Evolutionary conservation across 352 stramenopile species (phyloP), one percentile per base, ranked within the genome.

Genomic region (Globisporangium paddicum): DNA sequence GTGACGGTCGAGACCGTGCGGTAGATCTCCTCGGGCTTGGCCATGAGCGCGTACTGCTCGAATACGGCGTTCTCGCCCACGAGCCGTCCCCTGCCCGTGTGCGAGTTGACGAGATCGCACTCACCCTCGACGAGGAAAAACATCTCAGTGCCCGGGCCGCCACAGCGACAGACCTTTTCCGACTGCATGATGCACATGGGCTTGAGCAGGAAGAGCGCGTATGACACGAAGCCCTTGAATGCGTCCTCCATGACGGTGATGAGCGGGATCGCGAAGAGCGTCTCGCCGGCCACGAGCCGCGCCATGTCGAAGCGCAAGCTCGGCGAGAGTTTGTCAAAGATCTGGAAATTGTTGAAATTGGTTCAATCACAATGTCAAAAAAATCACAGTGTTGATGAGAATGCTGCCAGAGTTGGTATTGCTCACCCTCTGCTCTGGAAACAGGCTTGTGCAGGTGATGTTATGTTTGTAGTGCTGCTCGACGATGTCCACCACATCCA

Each of bases 211-310:
- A 95, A 95, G 13, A 95, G 70, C 13, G 82, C 82, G 45, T 93
- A 95, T 14, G 81, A 92, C n/a, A 95, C 85, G 45, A 95, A 95
- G 2, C 85, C 85, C 55, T 95, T 95, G 57, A 93, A 93, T n/a
- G 77, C 72, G 50, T 91, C 84, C 34, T 95, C 85, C 82, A 95
- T 93, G 11, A 89, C 77, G 1, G 85, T 92, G 47, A 95, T 89
- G 45, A 95, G 67, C 25, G 81, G 78, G 60, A 95, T 95, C 14
- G 77, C 71, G 49, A 93, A 89, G 25, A 95, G 71, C 37, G 72
- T 88, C 44, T 92, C 82, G 10, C 75, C 76, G 0, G 85, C 82
- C 11, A 95, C 85, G n/a, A 93, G 55, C 0, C 82, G 82, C 11
- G 82, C 85, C 34, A 89, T 68, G 55, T 95, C 85, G 57, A 92